phyloP scores from a whole-genome alignment of 2,329 filamentous ascomycete genomes.

The Trichoderma simmonsii region DNA sequence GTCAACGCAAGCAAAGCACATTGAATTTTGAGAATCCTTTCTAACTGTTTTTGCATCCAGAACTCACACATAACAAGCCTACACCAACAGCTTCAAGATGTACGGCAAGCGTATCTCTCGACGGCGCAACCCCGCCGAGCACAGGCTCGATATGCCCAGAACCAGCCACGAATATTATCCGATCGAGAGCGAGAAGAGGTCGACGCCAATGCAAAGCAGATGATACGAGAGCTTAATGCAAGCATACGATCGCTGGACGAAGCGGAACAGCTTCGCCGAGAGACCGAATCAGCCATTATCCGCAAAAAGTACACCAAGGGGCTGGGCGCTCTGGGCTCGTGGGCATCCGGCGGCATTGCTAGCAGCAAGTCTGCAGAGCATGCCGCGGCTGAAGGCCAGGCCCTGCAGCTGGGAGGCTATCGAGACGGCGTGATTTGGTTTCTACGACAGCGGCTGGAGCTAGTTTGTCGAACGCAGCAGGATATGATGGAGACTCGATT shows the following conservation, averaged over 20 bases:
- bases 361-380: conserved; percentile 61
- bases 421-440: conserved; percentile 83
- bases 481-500: conserved; percentile 91
- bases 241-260: conserved; percentile 77
- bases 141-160: conserved; percentile 46
- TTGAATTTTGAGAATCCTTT: neutral
- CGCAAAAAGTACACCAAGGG: conserved; percentile 65
- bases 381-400: conserved; percentile 65
- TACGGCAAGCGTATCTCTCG: conserved; percentile 89
- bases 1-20: neutral
- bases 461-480: conserved; percentile 74
- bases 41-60: conserved; percentile 41
- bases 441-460: conserved; percentile 70
- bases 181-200: conserved; percentile 82
- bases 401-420: conserved; percentile 64
- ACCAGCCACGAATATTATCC: conserved; percentile 58
- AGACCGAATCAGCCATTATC: conserved; percentile 68
- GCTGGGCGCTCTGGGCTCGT: conserved; percentile 60
- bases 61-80: conserved; percentile 82
- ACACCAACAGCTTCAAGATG: conserved; percentile 72
- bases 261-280: conserved; percentile 76
- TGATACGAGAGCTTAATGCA: conserved; percentile 80
- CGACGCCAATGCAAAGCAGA: conserved; percentile 79
- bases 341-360: conserved; percentile 61
- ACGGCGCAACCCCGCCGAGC: conserved; percentile 63